Percentiles rank a stretch among this genome's conserved stretches.
Conservation (phyloP, 176 grass and related monocot genomes). For the Raddia distichophylla region DNA sequence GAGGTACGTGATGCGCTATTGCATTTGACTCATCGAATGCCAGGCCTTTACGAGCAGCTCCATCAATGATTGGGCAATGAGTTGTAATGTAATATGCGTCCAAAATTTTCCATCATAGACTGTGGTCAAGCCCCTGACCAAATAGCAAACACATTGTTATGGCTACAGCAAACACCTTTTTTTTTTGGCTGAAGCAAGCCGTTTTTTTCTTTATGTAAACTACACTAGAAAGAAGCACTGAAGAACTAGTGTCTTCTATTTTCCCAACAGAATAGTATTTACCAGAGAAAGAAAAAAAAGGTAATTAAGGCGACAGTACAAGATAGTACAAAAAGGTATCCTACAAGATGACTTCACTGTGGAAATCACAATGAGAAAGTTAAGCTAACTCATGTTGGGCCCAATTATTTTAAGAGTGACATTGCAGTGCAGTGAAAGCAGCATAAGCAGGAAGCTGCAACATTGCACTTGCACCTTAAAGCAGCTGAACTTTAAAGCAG, state of each 20-base stretch:
- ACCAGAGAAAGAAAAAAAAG: not conserved
- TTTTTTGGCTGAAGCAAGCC: not conserved
- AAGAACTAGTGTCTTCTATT: not conserved
- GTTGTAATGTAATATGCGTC: not conserved
- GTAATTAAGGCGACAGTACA: not conserved
- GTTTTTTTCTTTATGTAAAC: no score
- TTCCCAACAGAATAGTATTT: not conserved
- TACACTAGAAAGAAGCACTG: not conserved
- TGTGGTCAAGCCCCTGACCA: slow-evolving; percentile 21
- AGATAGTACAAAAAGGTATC: not conserved
- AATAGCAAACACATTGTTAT: slow-evolving; percentile 18
- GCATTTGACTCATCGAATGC: slow-evolving; percentile 20
- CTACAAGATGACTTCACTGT: not conserved
- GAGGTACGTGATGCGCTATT: not conserved
- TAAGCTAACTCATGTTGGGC: not conserved
- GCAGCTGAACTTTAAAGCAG: not conserved
- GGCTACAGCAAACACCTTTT: not conserved
- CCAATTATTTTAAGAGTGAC: not conserved
- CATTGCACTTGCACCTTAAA: not conserved
- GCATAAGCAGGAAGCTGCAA: not conserved
- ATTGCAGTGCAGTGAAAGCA: not conserved
- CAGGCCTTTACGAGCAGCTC: not conserved
- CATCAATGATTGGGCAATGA: slow-evolving; percentile 31
- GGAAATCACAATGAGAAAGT: not conserved
- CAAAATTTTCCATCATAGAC: slow-evolving; percentile 3